Evolutionary conservation across 2,329 filamentous ascomycete genomes (phyloP), one percentile per base, ranked within the genome.

Genomic region (Lecanicillium sp.): DNA sequence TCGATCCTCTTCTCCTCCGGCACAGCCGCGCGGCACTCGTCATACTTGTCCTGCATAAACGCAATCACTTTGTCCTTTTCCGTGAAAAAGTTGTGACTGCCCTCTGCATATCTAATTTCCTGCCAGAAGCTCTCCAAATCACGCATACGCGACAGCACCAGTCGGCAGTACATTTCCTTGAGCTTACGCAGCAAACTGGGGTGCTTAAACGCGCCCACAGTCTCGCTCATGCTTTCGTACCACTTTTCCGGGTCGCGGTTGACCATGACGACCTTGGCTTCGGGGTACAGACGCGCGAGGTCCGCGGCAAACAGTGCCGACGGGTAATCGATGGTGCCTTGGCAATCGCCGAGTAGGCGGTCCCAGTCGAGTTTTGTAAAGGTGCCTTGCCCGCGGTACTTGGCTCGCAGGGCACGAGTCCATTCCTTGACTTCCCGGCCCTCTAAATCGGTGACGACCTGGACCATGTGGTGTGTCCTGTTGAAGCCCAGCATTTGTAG

Each of bases 21-120:
- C 14, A 65, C 61, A 18, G 51, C 46, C 11, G 54, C 52, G 7
- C 56, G 51, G 14, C 61, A 59, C 36, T 62, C 57, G 17, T 51
- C 47, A 39, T 68, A 68, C 27, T 58, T 57, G 0, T 50, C 44
- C n/a, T 54, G 49, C 45, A 57, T 66, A 49, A 60, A 63, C 3
- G 55, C 54, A 14, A 63, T 43, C 2, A 62, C 62, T 45, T 59
- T 60, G 3, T 57, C 53, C 44, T 59, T 57, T 29, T 65, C 60
- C 30, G 42, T 41, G 13, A 49, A 49, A 30, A 60, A 57, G 19
- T 62, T 48, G 25, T 50, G 58, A 6, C 29, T 22, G 22, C 33
- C 22, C n/a, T 42, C 44, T 14, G 39, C 33, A 17, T 28, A 18
- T 17, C 10, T 5, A 4, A 42, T n/a, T 12, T 33, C 46, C 17